Evolutionary conservation across 148 eudicot genomes (phyloP).

Genomic region (Persicaria tinctoria): DNA sequence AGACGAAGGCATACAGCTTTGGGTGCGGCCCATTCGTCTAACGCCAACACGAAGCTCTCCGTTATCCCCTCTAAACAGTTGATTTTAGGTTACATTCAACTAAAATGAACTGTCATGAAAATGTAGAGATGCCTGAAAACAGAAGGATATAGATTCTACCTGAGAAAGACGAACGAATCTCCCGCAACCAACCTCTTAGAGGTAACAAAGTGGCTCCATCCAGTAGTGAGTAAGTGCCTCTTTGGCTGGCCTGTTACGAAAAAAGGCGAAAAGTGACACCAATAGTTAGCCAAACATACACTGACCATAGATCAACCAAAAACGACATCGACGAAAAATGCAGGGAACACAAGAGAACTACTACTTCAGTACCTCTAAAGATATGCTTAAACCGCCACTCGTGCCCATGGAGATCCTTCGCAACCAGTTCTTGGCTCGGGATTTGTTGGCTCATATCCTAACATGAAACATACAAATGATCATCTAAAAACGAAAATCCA

Average conservation of each 20-base stretch:
- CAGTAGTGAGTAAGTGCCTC: conserved; percentile 95
- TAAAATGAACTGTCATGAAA: background rate
- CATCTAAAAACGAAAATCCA: background rate
- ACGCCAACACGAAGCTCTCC: conserved; percentile 91
- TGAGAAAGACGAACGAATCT: conserved; percentile 85
- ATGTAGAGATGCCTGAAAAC: background rate
- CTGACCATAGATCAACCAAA: background rate
- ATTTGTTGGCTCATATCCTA: conserved; percentile 81
- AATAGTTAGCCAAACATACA: background rate
- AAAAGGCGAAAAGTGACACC: background rate
- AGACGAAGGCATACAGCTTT: conserved; percentile 78
- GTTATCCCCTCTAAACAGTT: conserved; percentile 52
- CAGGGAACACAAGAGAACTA: background rate
- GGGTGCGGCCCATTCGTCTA: conserved; percentile 61
- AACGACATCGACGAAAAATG: background rate
- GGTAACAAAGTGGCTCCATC: conserved; percentile 97
- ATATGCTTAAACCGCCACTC: conserved; percentile 93
- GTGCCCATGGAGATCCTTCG: conserved; percentile 80
- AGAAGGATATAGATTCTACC: conserved; percentile 32
- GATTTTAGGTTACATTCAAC: conserved; percentile 5
- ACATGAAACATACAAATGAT: background rate
- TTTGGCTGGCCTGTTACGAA: conserved; percentile 72
- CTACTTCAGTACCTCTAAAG: conserved; percentile 56
- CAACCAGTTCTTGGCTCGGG: conserved; percentile 82
- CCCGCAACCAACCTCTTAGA: conserved; percentile 91